phyloP scores from a whole-genome alignment of 2,329 filamentous ascomycete genomes.

The Ceratocystis lukuohia region DNA sequence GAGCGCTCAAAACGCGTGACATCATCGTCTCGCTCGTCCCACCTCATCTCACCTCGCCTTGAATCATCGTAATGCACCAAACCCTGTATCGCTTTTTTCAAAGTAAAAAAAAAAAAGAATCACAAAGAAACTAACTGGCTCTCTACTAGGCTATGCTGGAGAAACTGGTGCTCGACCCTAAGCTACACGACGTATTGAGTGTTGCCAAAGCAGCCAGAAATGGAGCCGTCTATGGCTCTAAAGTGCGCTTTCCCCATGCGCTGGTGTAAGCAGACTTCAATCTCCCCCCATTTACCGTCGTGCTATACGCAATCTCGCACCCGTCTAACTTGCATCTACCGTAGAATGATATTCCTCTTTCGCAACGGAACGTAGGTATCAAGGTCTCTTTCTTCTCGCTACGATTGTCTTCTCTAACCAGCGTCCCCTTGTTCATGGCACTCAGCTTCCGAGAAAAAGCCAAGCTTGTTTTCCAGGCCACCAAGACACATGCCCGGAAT shows the following conservation, averaged over 20 bases:
- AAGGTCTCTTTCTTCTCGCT: constrained; percentile 11
- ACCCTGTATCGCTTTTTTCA: background rate
- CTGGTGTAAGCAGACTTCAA: constrained; percentile 52
- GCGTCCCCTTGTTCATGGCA: background rate
- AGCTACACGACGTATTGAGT: constrained; percentile 71
- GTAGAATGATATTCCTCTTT: constrained; percentile 90
- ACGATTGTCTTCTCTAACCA: constrained; percentile 3
- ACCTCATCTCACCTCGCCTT: background rate
- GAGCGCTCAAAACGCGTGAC: constrained; percentile 6
- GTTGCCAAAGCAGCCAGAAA: constrained; percentile 90
- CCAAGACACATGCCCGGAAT: constrained; percentile 79
- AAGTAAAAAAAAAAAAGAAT: no score
- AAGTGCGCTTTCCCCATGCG: constrained; percentile 96
- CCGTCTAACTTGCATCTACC: constrained; percentile 6
- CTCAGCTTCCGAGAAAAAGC: constrained; percentile 58
- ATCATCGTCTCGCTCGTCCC: background rate
- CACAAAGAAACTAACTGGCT: background rate
- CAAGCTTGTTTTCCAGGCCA: constrained; percentile 68
- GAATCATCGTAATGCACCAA: background rate
- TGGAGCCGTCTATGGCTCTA: constrained; percentile 90
- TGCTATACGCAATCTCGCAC: no score
- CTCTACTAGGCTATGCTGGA: constrained; percentile 51
- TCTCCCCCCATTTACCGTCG: background rate
- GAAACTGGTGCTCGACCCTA: constrained; percentile 64
- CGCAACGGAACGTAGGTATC: constrained; percentile 67